phyloP scores from a whole-genome alignment of 2,329 filamentous ascomycete genomes.

The Trichoderma polysporum region DNA sequence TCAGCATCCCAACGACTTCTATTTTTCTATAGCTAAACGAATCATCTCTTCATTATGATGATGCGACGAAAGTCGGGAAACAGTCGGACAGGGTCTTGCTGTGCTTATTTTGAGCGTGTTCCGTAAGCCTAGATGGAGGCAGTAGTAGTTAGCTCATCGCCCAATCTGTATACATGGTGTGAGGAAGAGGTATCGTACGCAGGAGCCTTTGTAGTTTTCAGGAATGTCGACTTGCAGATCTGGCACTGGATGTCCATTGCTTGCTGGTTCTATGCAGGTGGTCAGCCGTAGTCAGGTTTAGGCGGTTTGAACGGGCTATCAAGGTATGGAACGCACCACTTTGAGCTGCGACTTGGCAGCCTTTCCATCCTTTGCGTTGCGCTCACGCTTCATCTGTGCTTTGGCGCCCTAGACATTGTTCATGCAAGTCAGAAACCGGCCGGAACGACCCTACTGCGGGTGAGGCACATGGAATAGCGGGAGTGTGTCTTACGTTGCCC shows the following conservation, averaged over 20 bases:
- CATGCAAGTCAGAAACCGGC: constrained; percentile 24
- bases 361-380: constrained; percentile 61
- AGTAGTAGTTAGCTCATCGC: constrained; percentile 4
- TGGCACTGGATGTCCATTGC: constrained; percentile 76
- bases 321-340: constrained; percentile 48
- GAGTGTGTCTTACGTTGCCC: constrained; percentile 35
- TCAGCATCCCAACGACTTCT: constrained; percentile 6
- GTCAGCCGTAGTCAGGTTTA: not conserved
- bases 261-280: constrained; percentile 61
- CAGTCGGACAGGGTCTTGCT: constrained; percentile 69
- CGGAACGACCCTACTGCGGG: not conserved
- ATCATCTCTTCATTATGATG: not conserved
- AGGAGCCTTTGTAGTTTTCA: constrained; percentile 72
- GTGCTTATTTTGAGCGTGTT: constrained; percentile 76
- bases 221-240: constrained; percentile 75
- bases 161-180: not conserved
- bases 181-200: constrained; percentile 51
- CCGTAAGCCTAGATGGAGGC: constrained; percentile 53
- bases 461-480: not conserved
- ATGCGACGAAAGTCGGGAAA: constrained; percentile 55
- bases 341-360: constrained; percentile 68
- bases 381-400: constrained; percentile 70
- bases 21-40: not conserved
- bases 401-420: constrained; percentile 55
- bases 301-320: not conserved